Evolutionary conservation across 495 filamentous ascomycete genomes (phyloP).

Genomic region (Pseudoneurospora amorphoporcata): DNA sequence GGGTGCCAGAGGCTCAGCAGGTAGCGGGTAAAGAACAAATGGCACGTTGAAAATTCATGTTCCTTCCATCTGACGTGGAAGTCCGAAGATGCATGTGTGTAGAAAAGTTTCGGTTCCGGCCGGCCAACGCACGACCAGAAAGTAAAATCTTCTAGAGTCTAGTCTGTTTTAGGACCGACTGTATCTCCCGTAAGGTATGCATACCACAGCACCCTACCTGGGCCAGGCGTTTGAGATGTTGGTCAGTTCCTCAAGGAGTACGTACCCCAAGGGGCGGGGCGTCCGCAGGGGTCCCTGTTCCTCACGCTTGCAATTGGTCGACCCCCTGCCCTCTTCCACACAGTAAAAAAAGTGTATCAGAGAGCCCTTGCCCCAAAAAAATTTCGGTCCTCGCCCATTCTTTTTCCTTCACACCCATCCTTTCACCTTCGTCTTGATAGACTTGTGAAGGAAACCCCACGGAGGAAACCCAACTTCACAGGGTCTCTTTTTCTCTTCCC

Average conservation of each 20-base stretch:
- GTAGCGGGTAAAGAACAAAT: not conserved
- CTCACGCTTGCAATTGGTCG: not conserved
- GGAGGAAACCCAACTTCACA: slow-evolving; percentile 19
- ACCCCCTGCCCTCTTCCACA: not conserved
- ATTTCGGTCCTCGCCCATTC: slow-evolving; percentile 22
- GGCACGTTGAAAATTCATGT: not conserved
- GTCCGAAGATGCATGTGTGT: not conserved
- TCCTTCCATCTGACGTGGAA: not conserved
- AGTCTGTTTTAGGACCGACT: not conserved
- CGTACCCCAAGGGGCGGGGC: not conserved
- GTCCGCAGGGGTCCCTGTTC: not conserved
- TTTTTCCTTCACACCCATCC: slow-evolving; percentile 21
- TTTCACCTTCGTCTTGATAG: slow-evolving; percentile 23
- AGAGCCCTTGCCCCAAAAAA: slow-evolving; percentile 20
- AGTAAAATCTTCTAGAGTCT: too few species aligned
- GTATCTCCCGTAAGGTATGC: not conserved
- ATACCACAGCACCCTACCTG: not conserved
- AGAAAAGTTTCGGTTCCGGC: not conserved
- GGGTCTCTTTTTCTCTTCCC: slow-evolving; percentile 18
- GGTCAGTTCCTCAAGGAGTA: not conserved
- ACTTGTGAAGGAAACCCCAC: slow-evolving; percentile 23
- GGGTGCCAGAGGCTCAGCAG: not conserved
- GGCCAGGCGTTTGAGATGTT: not conserved
- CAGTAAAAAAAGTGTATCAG: slow-evolving; percentile 1
- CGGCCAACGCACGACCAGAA: not conserved